phyloP scores from a whole-genome alignment of 305 asterid species.

The Andrographis paniculata region DNA sequence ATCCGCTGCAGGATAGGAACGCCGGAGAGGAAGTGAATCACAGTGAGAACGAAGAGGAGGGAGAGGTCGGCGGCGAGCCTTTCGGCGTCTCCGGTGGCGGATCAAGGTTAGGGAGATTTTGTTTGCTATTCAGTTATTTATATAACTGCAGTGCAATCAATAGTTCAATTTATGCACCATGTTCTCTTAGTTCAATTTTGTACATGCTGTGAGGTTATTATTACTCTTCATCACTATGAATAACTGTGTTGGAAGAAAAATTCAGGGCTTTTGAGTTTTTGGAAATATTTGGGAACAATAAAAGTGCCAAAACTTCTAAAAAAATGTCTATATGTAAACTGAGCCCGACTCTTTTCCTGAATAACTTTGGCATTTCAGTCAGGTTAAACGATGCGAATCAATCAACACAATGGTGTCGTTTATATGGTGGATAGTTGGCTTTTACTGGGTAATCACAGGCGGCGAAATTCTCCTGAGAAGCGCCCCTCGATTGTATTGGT shows the following conservation, averaged over 20 bases:
- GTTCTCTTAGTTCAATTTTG: too few relatives aligned
- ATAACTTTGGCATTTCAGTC: constrained; percentile 33
- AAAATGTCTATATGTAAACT: too few relatives aligned
- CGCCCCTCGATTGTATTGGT: constrained; percentile 93
- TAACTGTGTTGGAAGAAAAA: too few relatives aligned
- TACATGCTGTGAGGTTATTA: too few relatives aligned
- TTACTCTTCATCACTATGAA: too few relatives aligned
- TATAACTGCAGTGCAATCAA: too few relatives aligned
- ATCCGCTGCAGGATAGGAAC: constrained; percentile 19
- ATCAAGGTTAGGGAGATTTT: constrained; percentile 40
- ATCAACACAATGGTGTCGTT: constrained; percentile 79
- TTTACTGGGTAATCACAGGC: constrained; percentile 89
- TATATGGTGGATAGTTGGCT: constrained; percentile 89
- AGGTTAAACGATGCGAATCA: constrained; percentile 74
- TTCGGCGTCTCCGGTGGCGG: constrained; percentile 22
- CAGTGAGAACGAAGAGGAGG: constrained; percentile 40
- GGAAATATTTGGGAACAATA: too few relatives aligned
- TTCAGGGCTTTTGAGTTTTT: too few relatives aligned
- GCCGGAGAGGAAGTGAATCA: constrained; percentile 34
- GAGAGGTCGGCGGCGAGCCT: constrained; percentile 27
- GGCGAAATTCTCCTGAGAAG: constrained; percentile 51
- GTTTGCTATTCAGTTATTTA: background rate
- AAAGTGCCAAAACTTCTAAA: too few relatives aligned
- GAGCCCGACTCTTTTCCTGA: background rate
- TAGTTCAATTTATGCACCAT: too few relatives aligned